These are phyloP conservation scores for Schrenkiella parvula DNA, from an alignment of 345 rosid genomes.

Conservation along the genomic window DNA sequence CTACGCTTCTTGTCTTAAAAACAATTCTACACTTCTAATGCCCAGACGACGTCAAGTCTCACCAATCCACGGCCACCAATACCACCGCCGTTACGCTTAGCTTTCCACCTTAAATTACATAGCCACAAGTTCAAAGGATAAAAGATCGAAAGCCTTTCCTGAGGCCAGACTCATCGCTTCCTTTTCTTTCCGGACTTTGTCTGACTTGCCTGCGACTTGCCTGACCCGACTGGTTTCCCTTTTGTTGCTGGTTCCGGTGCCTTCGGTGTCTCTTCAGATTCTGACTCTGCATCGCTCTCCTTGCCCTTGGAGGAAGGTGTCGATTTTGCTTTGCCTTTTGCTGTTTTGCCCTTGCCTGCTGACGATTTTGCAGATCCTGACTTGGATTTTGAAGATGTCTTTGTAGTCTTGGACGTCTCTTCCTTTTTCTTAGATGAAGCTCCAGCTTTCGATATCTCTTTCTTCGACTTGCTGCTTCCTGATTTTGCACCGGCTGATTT, in stretches of 20 bases:
- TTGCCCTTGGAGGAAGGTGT: slow-evolving; percentile 43
- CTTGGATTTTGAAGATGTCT: slow-evolving; percentile 41
- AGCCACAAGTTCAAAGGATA: background rate
- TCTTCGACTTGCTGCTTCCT: slow-evolving; percentile 46
- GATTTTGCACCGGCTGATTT: slow-evolving; percentile 39
- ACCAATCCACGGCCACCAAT: slow-evolving; percentile 5
- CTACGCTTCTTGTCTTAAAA: slow-evolving; percentile 22
- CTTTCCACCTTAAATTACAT: slow-evolving; percentile 22
- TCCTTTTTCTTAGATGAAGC: slow-evolving; percentile 40
- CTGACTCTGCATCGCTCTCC: slow-evolving; percentile 45
- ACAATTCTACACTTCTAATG: slow-evolving; percentile 25
- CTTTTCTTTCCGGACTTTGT: slow-evolving; percentile 58
- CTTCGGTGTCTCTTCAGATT: slow-evolving; percentile 44
- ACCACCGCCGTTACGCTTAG: background rate
- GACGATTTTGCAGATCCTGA: slow-evolving; percentile 38
- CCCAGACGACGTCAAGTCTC: slow-evolving; percentile 6
- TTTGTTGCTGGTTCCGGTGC: slow-evolving; percentile 37
- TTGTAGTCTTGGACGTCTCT: slow-evolving; percentile 25
- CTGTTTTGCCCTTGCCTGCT: slow-evolving; percentile 39
- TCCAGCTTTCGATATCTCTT: slow-evolving; percentile 44
- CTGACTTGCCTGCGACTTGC: slow-evolving; percentile 51
- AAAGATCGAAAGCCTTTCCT: background rate
- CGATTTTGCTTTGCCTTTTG: slow-evolving; percentile 46
- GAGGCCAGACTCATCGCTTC: slow-evolving; percentile 39
- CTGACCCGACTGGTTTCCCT: slow-evolving; percentile 39